These are phyloP conservation scores for Porcisia deanei DNA, from an alignment of 208 protist species.

Conservation along the genomic window DNA sequence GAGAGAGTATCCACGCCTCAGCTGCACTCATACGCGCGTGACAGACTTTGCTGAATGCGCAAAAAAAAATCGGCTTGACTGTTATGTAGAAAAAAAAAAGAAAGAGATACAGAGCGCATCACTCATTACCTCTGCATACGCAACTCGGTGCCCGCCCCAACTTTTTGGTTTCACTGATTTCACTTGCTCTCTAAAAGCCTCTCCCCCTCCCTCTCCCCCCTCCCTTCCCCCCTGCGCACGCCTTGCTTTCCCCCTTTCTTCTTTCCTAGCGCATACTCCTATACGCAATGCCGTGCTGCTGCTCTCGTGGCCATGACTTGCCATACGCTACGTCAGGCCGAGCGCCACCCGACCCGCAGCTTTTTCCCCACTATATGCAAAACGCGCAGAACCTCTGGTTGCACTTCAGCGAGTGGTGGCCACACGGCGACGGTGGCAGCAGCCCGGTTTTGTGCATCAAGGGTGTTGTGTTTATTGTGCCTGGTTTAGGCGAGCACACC, in stretches of 20 bases:
- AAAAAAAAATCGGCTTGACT: too few relatives aligned
- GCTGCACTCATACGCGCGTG: too few relatives aligned
- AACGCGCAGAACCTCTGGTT: slow-evolving; percentile 77
- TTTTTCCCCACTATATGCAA: slow-evolving; percentile 79
- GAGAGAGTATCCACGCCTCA: too few relatives aligned
- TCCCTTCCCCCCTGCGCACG: neutral
- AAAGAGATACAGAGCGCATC: too few relatives aligned
- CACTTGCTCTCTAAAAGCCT: too few relatives aligned
- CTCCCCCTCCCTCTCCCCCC: too few relatives aligned
- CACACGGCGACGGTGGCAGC: slow-evolving; percentile 23
- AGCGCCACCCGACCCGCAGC: slow-evolving; percentile 49
- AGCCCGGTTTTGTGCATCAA: slow-evolving; percentile 3
- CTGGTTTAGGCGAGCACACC: slow-evolving; percentile 69
- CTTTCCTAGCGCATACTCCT: neutral
- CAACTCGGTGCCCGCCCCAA: neutral
- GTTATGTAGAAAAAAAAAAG: too few relatives aligned
- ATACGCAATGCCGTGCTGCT: slow-evolving; percentile 5
- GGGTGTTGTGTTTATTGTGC: slow-evolving; percentile 74
- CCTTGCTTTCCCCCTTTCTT: neutral
- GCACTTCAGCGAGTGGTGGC: slow-evolving; percentile 73
- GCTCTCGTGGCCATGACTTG: slow-evolving; percentile 33
- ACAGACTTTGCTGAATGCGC: too few relatives aligned
- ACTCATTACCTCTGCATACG: too few relatives aligned
- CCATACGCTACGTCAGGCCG: slow-evolving; percentile 45
- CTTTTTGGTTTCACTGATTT: neutral